Conservation (phyloP, 768 basidiomycete species). For the Epithele typhae region DNA sequence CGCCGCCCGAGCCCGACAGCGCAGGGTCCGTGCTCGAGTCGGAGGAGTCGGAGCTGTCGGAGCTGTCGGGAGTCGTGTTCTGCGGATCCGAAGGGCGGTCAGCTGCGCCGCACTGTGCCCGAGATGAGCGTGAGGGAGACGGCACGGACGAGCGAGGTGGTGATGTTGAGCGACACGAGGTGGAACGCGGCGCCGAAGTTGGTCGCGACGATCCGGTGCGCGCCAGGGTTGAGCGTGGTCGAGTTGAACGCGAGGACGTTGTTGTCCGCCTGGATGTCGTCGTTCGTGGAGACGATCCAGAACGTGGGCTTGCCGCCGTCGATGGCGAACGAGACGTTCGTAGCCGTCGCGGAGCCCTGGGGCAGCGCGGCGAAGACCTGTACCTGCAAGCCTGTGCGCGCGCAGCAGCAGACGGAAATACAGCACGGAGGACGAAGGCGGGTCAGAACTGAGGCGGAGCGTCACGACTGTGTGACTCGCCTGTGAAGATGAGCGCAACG, state of each 20-base stretch:
- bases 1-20: no score
- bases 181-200: conserved; percentile 3
- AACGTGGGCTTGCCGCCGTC: conserved; percentile 3
- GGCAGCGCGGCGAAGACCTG: conserved; percentile 2
- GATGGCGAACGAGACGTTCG: conserved; percentile 9
- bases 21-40: no score
- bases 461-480: no score
- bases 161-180: conserved; percentile 7
- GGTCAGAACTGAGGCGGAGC: no score
- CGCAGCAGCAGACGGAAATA: background rate
- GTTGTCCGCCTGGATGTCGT: background rate
- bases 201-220: conserved; percentile 3
- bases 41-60: no score
- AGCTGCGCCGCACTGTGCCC: no score
- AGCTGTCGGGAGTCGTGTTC: no score
- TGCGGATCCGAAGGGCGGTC: no score
- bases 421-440: no score
- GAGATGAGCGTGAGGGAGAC: no score
- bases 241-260: conserved; percentile 4
- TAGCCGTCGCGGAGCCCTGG: conserved; percentile 1
- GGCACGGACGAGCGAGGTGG: no score
- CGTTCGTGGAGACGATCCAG: conserved; percentile 4
- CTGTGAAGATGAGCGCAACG: background rate
- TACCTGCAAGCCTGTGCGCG: conserved; percentile 2
- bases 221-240: background rate